Base-by-base conservation (phyloP, 345 rosid species). In the Ceriops zippeliana region DNA sequence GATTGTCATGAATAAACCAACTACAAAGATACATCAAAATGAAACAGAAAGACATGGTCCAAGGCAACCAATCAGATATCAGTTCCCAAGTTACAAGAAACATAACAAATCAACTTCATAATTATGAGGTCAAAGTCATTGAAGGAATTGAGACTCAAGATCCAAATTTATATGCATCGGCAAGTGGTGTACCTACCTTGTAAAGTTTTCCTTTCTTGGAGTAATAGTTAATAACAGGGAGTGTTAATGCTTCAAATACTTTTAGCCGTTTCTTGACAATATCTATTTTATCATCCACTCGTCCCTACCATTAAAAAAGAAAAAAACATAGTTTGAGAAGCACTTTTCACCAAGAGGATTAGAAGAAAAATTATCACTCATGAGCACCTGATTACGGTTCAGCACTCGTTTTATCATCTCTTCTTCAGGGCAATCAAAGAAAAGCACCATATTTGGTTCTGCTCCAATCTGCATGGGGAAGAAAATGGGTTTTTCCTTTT, bases 181-280 rank as follows among this genome's bases (percentile, higher is more conserved):
- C 17, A 0, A 42, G 15, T 2, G 30, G 7, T 72, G n/a, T 47
- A 70, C 65, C 49, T 81, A 87, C 97, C 37, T 72, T 87, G 76
- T 76, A 73, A 61, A 93, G 91, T 73, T 91, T 93, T 74, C 96
- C 98, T 76, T 71, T 91, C 75, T 74, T 75, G n/a, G 83, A 75
- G 80, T 89, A 91, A 83, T 91, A 84, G 61, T 83, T 74, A 21
- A 93, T 78, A 62, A 93, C 96, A 46, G 93, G 97, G 66, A 83
- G 90, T 82, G 74, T 88, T 70, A 85, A 79, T 65, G 81, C 86
- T 56, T 47, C 52, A 62, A 76, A 70, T 42, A 59, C 65, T 77
- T 70, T 51, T 17, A 62, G 68, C 35, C 80, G 80, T 26, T 62
- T 67, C 63, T 72, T 68, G 66, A 76, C 28, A 49, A 72, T 76